Percentiles rank a stretch among this genome's conserved stretches.
These are phyloP conservation scores for Entomophthora muscae DNA, from an alignment of 371 early-diverging fungal species.

Conservation along the genomic window DNA sequence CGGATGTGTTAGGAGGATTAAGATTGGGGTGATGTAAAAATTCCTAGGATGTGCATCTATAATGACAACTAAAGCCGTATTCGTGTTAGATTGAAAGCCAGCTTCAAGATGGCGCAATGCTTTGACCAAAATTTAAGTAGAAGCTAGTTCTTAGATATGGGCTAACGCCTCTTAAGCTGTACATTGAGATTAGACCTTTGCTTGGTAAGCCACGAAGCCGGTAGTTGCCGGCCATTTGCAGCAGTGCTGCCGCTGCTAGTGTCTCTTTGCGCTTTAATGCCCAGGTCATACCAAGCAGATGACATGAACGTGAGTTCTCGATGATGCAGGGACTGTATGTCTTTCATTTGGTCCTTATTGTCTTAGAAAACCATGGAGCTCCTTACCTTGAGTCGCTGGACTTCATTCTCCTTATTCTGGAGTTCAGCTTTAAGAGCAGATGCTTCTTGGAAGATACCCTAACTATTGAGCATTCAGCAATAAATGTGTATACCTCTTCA, in stretches of 20 bases:
- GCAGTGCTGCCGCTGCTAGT: slow-evolving; percentile 24
- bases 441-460: slow-evolving; percentile 35
- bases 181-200: slow-evolving; percentile 37
- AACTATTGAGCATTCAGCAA: background rate
- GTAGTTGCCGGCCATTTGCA: slow-evolving; percentile 22
- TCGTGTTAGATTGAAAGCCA: too few relatives aligned
- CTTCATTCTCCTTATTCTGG: slow-evolving; percentile 38
- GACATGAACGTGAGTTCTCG: slow-evolving; percentile 55
- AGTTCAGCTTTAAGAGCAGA: slow-evolving; percentile 46
- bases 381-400: slow-evolving; percentile 37
- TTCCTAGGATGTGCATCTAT: too few relatives aligned
- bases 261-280: slow-evolving; percentile 31
- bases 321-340: slow-evolving; percentile 32
- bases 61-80: too few relatives aligned
- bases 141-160: too few relatives aligned
- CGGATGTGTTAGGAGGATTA: too few relatives aligned
- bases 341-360: slow-evolving; percentile 18
- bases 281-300: slow-evolving; percentile 57
- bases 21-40: too few relatives aligned
- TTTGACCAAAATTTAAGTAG: too few relatives aligned
- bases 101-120: too few relatives aligned
- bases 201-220: slow-evolving; percentile 53
- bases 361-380: slow-evolving; percentile 12
- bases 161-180: slow-evolving; percentile 32
- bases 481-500: slow-evolving; percentile 1